Conservation (phyloP, 805 yeast species). For the Hagleromyces aurorensis region DNA sequence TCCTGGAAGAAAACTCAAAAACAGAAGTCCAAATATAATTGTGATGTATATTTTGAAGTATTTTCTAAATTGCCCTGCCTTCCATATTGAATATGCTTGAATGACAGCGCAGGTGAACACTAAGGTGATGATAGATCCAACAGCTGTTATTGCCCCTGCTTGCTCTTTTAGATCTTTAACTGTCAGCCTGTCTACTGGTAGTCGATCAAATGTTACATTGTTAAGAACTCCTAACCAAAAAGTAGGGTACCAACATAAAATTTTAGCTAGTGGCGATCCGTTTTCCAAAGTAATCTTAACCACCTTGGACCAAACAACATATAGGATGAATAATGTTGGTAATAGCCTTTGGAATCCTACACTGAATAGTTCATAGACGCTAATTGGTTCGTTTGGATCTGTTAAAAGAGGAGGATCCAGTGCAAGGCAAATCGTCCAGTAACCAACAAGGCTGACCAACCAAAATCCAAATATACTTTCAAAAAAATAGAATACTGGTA, state of each 20-base stretch:
- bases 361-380: conserved; percentile 55
- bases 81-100: conserved; percentile 79
- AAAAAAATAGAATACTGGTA: conserved; percentile 49
- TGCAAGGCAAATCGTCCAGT: conserved; percentile 71
- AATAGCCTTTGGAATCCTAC: conserved; percentile 65
- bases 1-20: conserved; percentile 50
- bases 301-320: conserved; percentile 58
- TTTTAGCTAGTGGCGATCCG: conserved; percentile 36
- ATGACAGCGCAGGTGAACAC: conserved; percentile 50
- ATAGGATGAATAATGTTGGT: conserved; percentile 65
- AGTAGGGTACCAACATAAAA: conserved; percentile 58
- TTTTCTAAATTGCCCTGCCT: conserved; percentile 55
- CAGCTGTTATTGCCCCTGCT: conserved; percentile 69
- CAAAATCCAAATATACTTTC: conserved; percentile 48
- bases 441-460: conserved; percentile 56
- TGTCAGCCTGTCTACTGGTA: conserved; percentile 83
- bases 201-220: conserved; percentile 78
- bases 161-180: conserved; percentile 60
- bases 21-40: conserved; percentile 37
- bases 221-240: conserved; percentile 82
- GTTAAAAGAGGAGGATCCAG: conserved; percentile 72
- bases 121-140: conserved; percentile 40
- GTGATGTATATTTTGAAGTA: conserved; percentile 49
- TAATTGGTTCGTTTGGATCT: conserved; percentile 44
- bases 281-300: conserved; percentile 41